Percentiles rank a stretch among this genome's conserved stretches.
phyloP scores from a whole-genome alignment of 495 filamentous ascomycete species.

The Paragyromitra xinjiangensis region DNA sequence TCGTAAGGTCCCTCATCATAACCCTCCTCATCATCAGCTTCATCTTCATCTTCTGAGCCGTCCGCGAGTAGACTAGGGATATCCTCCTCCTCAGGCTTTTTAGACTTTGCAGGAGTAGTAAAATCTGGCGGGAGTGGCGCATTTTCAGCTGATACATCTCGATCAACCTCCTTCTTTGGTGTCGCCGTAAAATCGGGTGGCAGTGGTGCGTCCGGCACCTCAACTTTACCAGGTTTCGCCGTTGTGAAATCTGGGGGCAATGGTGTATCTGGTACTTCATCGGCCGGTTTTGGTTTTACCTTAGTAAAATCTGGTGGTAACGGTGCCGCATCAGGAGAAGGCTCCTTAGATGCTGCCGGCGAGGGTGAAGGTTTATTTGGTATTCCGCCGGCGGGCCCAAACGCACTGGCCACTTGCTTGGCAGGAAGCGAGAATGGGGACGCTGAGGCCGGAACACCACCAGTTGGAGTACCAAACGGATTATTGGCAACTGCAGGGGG shows the following conservation, averaged over 20 bases:
- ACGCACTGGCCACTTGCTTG: slow-evolving; percentile 19
- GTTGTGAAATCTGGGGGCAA: slow-evolving; percentile 12
- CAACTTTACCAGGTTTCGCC: slow-evolving; percentile 19
- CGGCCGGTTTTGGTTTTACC: background rate
- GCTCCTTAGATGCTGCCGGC: background rate
- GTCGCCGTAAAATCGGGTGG: slow-evolving; percentile 82
- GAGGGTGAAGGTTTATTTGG: slow-evolving; percentile 7
- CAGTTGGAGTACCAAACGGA: slow-evolving; percentile 25
- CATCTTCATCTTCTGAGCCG: slow-evolving; percentile 58
- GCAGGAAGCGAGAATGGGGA: slow-evolving; percentile 12
- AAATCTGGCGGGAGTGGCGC: slow-evolving; percentile 73
- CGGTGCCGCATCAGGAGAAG: slow-evolving; percentile 41
- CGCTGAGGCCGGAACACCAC: background rate
- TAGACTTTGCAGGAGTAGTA: slow-evolving; percentile 56
- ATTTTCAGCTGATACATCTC: slow-evolving; percentile 69
- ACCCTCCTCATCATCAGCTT: slow-evolving; percentile 45
- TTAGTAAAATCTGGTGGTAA: slow-evolving; percentile 45
- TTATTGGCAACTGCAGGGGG: slow-evolving; percentile 25
- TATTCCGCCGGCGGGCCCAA: background rate
- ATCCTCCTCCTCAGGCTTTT: slow-evolving; percentile 47
- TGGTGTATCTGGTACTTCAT: slow-evolving; percentile 24
- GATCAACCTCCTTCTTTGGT: slow-evolving; percentile 66
- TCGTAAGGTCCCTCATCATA: slow-evolving; percentile 57
- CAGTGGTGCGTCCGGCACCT: slow-evolving; percentile 67
- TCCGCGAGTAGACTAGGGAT: slow-evolving; percentile 56